phyloP scores from a whole-genome alignment of 192 early-diverging fungal species.

The Umbelopsis sp. region DNA sequence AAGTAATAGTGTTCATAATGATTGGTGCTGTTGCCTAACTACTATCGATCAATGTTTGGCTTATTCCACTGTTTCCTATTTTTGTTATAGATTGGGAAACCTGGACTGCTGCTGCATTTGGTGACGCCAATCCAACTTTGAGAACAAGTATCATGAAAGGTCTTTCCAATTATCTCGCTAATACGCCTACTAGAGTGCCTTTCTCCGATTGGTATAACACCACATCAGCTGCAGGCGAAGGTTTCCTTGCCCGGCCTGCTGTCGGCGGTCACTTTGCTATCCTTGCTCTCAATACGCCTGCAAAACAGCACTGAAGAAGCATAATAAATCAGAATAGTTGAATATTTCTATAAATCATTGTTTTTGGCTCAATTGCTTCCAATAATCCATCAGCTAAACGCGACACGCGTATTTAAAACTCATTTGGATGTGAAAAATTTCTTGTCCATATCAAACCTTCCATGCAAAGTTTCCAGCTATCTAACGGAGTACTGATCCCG shows the following conservation, averaged over 20 bases:
- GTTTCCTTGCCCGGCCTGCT: slow-evolving; percentile 12
- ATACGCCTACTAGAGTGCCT: slow-evolving; percentile 6
- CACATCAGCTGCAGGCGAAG: not conserved
- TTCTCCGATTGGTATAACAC: slow-evolving; percentile 20
- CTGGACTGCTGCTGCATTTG: slow-evolving; percentile 13
- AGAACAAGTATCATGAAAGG: not conserved
- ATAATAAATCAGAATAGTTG: too few relatives aligned
- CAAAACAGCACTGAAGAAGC: too few relatives aligned
- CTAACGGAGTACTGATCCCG: not conserved
- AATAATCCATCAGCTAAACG: too few relatives aligned
- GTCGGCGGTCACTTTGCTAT: slow-evolving; percentile 14
- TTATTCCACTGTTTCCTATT: not conserved
- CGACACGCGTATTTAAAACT: too few relatives aligned
- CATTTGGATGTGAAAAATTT: too few relatives aligned
- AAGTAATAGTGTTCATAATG: not conserved
- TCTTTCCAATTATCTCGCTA: not conserved
- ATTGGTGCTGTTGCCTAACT: not conserved
- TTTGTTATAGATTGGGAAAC: slow-evolving; percentile 2
- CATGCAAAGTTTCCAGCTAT: not conserved
- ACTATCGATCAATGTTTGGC: not conserved
- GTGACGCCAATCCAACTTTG: slow-evolving; percentile 15
- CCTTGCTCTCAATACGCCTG: not conserved
- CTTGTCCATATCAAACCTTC: not conserved
- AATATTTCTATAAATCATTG: too few relatives aligned
- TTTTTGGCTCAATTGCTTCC: too few relatives aligned